A percentile compares a stretch with the other conserved stretches of the same genome.
These are phyloP conservation scores for Pseudevernia furfuracea DNA, from an alignment of 495 filamentous ascomycete species.

Conservation along the genomic window DNA sequence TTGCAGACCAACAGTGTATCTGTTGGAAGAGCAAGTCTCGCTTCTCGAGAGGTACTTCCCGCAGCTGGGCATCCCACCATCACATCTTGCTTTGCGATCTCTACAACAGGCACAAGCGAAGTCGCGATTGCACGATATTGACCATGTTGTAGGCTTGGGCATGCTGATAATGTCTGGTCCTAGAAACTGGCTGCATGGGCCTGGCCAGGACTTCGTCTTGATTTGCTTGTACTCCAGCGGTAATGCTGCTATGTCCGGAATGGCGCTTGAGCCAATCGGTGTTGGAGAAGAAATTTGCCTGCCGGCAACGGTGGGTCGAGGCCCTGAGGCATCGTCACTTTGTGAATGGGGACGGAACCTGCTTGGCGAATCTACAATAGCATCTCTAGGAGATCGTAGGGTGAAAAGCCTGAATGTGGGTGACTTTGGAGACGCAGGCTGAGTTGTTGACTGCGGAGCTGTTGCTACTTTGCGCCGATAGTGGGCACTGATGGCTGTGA, in stretches of 20 bases:
- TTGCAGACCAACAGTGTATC: background rate
- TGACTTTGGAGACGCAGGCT: background rate
- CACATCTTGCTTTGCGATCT: background rate
- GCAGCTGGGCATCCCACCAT: background rate
- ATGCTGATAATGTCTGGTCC: background rate
- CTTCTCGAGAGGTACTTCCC: background rate
- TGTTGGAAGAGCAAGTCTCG: background rate
- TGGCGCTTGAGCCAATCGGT: constrained; percentile 5
- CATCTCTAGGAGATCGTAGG: background rate
- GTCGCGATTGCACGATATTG: background rate
- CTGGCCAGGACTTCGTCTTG: constrained; percentile 7
- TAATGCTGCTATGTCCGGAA: background rate
- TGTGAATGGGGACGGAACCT: background rate
- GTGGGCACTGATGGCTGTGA: background rate
- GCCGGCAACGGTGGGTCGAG: background rate
- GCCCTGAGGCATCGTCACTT: background rate
- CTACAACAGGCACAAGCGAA: background rate
- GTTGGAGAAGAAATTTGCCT: constrained; percentile 3
- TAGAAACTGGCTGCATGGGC: constrained; percentile 5
- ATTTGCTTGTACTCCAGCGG: background rate
- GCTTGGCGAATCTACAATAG: background rate
- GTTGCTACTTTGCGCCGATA: background rate
- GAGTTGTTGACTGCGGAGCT: background rate
- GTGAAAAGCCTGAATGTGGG: background rate
- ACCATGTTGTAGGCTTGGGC: background rate